A percentile compares a stretch with the other conserved stretches of the same genome.
These are phyloP conservation scores for Tricholoma terreum DNA, from an alignment of 768 basidiomycete species.

Conservation along the genomic window DNA sequence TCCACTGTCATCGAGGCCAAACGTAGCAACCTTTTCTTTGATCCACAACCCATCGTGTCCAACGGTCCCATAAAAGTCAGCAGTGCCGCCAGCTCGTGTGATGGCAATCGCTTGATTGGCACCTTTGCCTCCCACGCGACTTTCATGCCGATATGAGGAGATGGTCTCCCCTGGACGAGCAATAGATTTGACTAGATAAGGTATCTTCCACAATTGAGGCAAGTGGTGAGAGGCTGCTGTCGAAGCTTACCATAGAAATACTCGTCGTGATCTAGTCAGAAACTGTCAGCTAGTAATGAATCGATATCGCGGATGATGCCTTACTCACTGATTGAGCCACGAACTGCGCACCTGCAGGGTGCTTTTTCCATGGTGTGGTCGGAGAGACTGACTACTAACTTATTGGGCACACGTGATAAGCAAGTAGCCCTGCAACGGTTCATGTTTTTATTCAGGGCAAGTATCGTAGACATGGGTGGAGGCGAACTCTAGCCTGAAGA, in stretches of 20 bases:
- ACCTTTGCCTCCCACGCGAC: slow-evolving; percentile 58
- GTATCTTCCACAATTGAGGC: no score
- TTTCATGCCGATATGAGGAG: slow-evolving; percentile 46
- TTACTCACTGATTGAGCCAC: slow-evolving; percentile 50
- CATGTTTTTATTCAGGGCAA: no score
- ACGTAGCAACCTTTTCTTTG: slow-evolving; percentile 32
- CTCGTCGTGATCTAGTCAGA: slow-evolving; percentile 48
- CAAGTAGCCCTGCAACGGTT: no score
- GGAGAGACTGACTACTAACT: no score
- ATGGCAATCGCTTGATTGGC: slow-evolving; percentile 64
- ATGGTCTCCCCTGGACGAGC: slow-evolving; percentile 59
- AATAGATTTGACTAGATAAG: slow-evolving; percentile 43
- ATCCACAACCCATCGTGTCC: slow-evolving; percentile 54
- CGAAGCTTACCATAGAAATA: slow-evolving; percentile 38
- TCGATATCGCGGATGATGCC: not conserved
- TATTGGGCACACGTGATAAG: no score
- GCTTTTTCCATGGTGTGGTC: no score
- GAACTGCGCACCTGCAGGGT: slow-evolving; percentile 21
- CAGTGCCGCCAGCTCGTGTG: slow-evolving; percentile 46
- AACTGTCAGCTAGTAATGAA: no score
- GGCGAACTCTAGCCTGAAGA: no score
- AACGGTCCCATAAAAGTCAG: slow-evolving; percentile 49
- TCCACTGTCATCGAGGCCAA: slow-evolving; percentile 39
- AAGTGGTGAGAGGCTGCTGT: not conserved
- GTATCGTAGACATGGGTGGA: no score